These are phyloP conservation scores for Rhododendron mucronatum DNA, from an alignment of 148 eudicot species.

Conservation along the genomic window DNA sequence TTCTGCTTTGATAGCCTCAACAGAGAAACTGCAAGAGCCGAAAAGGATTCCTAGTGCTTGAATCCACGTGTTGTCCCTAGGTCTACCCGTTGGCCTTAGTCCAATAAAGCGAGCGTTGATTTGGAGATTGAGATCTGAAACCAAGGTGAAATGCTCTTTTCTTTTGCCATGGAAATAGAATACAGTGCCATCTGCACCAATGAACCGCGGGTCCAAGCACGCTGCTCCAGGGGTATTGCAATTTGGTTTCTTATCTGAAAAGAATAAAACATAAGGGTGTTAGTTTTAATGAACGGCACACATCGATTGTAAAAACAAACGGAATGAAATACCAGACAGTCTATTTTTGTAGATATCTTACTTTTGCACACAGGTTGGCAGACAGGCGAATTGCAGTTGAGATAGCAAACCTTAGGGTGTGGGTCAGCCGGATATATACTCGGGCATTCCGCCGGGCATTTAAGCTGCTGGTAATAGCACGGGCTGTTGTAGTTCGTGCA, in stretches of 20 bases:
- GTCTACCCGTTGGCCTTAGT: slow-evolving; percentile 11
- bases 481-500: slow-evolving; percentile 37
- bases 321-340: neutral
- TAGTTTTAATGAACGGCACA: neutral
- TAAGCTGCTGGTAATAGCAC: slow-evolving; percentile 35
- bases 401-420: slow-evolving; percentile 52
- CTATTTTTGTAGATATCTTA: slow-evolving; percentile 16
- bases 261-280: neutral
- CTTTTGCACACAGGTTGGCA: slow-evolving; percentile 61
- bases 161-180: slow-evolving; percentile 28
- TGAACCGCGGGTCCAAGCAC: slow-evolving; percentile 22
- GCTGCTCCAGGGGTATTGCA: slow-evolving; percentile 23
- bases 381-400: slow-evolving; percentile 48
- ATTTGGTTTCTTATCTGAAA: slow-evolving; percentile 15
- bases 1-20: slow-evolving; percentile 24
- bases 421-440: slow-evolving; percentile 28
- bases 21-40: slow-evolving; percentile 18
- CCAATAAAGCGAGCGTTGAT: slow-evolving; percentile 23
- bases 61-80: slow-evolving; percentile 24
- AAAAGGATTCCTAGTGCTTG: slow-evolving; percentile 23
- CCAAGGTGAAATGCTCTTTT: slow-evolving; percentile 16
- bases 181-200: slow-evolving; percentile 22
- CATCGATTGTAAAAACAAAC: too few relatives aligned
- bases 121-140: slow-evolving; percentile 18
- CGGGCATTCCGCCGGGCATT: slow-evolving; percentile 64